Percentiles rank a stretch among this genome's conserved stretches.
Evolutionary conservation across 805 yeast species (phyloP).

Genomic region (Cyberlindnera xylosilytica): DNA sequence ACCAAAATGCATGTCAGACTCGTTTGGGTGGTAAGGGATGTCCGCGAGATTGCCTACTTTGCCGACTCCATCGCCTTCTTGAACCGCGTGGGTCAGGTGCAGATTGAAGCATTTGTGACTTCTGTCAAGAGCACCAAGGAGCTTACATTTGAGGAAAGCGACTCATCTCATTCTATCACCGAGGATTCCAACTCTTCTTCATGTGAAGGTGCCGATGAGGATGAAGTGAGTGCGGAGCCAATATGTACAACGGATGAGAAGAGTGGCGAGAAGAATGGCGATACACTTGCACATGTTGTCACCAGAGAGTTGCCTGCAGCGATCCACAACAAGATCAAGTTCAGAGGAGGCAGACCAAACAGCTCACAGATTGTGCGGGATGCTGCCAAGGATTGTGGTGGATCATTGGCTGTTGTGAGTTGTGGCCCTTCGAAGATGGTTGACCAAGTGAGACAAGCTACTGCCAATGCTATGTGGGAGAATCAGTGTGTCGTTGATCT

Average conservation of each 20-base stretch:
- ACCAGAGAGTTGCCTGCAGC: no score
- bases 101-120: slow-evolving; percentile 38
- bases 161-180: background rate
- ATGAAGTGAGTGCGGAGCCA: background rate
- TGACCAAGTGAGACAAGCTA: slow-evolving; percentile 48
- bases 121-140: background rate
- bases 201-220: background rate
- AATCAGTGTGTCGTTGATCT: slow-evolving; percentile 56
- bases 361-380: background rate
- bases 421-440: slow-evolving; percentile 65
- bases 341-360: background rate
- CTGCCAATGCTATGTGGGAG: slow-evolving; percentile 39
- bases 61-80: slow-evolving; percentile 38
- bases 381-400: background rate
- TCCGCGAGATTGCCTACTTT: slow-evolving; percentile 48
- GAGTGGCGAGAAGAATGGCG: no score
- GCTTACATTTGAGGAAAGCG: no score
- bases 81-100: slow-evolving; percentile 17
- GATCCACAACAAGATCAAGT: background rate
- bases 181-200: background rate
- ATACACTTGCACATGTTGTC: background rate
- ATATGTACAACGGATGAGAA: background rate
- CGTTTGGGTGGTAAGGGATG: slow-evolving; percentile 62
- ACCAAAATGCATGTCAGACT: slow-evolving; percentile 40
- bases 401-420: slow-evolving; percentile 47